Conservation (phyloP, 2,329 filamentous ascomycete genomes). For the Aspergillus aculeatinus region DNA sequence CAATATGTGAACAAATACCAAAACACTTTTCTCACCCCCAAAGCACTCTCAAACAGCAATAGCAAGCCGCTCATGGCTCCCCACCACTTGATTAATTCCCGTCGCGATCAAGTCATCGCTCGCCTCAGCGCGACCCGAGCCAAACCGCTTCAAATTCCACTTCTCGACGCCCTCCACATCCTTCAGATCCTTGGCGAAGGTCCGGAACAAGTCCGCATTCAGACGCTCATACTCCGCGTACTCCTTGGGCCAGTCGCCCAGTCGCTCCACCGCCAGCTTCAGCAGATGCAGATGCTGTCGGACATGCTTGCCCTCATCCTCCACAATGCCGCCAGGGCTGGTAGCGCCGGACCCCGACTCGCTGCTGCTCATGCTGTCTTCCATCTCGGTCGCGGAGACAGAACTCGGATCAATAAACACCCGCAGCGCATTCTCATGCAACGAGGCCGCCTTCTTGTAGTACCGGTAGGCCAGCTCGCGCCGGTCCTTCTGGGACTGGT, state of each 20-base stretch:
- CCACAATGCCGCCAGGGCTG: neutral
- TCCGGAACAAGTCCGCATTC: constrained; percentile 45
- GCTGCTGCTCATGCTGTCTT: neutral
- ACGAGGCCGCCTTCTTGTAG: constrained; percentile 39
- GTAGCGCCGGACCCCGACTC: neutral
- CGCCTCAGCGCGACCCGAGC: constrained; percentile 48
- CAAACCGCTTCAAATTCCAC: constrained; percentile 49
- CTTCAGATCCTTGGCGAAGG: constrained; percentile 42
- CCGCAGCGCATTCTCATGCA: constrained; percentile 42
- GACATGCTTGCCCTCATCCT: constrained; percentile 27
- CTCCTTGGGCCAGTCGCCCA: constrained; percentile 48
- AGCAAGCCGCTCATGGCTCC: constrained; percentile 9
- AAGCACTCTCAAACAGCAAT: constrained; percentile 8
- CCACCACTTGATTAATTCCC: constrained; percentile 8
- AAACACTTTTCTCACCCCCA: neutral
- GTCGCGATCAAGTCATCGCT: constrained; percentile 29
- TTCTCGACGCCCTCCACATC: constrained; percentile 48
- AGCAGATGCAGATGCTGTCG: constrained; percentile 39
- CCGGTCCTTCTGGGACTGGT: constrained; percentile 33
- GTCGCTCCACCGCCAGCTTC: constrained; percentile 40
- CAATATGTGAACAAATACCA: neutral
- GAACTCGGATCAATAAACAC: constrained; percentile 33
- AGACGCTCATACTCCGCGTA: constrained; percentile 50
- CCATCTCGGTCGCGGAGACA: constrained; percentile 24
- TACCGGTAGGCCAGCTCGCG: constrained; percentile 39